Evolutionary conservation across 2,329 filamentous ascomycete species (phyloP), one percentile per base, ranked within the genome.

Genomic region (Orbilia oligospora): DNA sequence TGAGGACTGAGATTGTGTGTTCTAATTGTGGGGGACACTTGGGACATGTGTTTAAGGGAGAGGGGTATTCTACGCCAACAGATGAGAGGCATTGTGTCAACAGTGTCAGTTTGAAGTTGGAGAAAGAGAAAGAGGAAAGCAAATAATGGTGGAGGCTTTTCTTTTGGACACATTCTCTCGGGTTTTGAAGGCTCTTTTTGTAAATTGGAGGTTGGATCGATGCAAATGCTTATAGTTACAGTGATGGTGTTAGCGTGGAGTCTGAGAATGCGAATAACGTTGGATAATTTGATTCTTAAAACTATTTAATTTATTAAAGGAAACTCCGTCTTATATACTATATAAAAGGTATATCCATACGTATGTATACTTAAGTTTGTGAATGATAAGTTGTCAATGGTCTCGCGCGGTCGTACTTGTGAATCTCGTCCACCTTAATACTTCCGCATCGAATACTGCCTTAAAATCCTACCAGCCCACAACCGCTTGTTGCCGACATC

Each of bases 81-180:
- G 92, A 99, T 84, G 96, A 99, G 89, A 89, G 96, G 79, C 96
- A 99, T 86, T 99, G 96, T 83, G 96, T 99, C 75, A 99, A 98
- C 84, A 96, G 93, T 83, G 86, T 98, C 67, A 97, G 93, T 84
- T 86, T 98, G 85, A 96, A 90, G 82, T 98, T 99, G 83, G 88
- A 86, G 41, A 58, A 71, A 30, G 16, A 41, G 38, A 41, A 14
- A 14, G 38, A 41, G 14, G 16, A 41, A 41, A 16, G 9, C 8
- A 12, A 8, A 12, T 36, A 5, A n/a, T 16, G 53, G 30, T 22
- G 5, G 30, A 16, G 18, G 4, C n/a, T n/a, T n/a, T 44, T 44
- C 9, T 44, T 44, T 61, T 61, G 33, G 14, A 27, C 8, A n/a
- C 36, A 8, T 44, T 44, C 20, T 44, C 36, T 46, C n/a, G n/a